Base-by-base conservation (phyloP, 192 early-diverging fungal species). In the Rhizoclosmatium globosum region DNA sequence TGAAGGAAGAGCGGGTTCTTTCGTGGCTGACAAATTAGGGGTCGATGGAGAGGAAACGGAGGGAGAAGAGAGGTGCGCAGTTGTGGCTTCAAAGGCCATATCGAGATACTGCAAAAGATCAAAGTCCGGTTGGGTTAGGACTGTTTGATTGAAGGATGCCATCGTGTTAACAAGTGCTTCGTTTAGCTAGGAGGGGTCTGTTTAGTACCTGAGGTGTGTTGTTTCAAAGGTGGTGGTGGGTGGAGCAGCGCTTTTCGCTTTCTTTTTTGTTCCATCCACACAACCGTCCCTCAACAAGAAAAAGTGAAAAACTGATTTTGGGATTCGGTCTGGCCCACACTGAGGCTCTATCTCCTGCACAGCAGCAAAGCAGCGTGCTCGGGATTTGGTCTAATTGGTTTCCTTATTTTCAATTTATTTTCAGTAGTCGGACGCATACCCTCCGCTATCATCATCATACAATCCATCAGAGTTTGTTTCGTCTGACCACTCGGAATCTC, bases 401-500 rank as follows among this genome's bases (percentile, higher is more conserved):
- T n/a, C 53, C 53, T 56, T 56, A 9, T n/a, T 0, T n/a, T 9
- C 53, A 56, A 62, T 23, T 23, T 4, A 45, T 4, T 68, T 31
- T n/a, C 39, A 48, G 39, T 56, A 71, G 19, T 56, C 69, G n/a
- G 47, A 31, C 46, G 69, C 69, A 62, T 31, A 62, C 21, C 60
- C 60, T 19, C 38, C 60, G 11, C 60, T 21, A 7, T 31, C 19
- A 9, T 21, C 6, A 9, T 68, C 66, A 4, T 43, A 19, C 9
- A 68, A 68, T 11, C 7, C 42, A 43, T 19, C 19, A 19, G 4
- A 7, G 6, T 19, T 9, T 6, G 19, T 43, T 38, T 71, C 69
- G n/a, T 11, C 13, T 38, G 17, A 23, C 69, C 69, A 71, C 53
- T 71, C 69, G 9, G 69, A 71, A 41, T 71, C 69, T 11, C 39